Base-by-base conservation (phyloP, 164 flowering plant genomes). In the Piper betle region DNA sequence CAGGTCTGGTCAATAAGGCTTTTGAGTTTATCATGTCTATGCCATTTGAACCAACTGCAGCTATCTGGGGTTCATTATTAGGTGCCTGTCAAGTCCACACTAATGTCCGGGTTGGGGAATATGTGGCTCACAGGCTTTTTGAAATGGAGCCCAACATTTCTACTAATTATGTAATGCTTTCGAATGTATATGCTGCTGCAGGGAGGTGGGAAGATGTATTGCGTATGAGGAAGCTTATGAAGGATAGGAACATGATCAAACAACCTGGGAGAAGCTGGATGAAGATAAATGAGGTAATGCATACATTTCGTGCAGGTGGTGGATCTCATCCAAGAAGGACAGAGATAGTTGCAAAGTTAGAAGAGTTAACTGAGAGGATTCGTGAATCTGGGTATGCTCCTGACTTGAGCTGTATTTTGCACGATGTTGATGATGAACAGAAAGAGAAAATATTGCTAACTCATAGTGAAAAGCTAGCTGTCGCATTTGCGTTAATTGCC, bases 181-280 rank as follows among this genome's bases (percentile, higher is more conserved):
- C 77, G 1, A 74, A 74, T 46, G 65, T 74, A 50, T 74, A 64
- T 68, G 77, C 73, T 53, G 64, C 71, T 57, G 66, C 62, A 48
- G 71, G 69, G 5, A 64, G 69, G 62, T 70, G 77, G 77, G 71
- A 74, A 58, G 74, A 74, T 68, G 66, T 64, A 39, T 39, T 64
- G 13, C 19, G 57, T 25, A 48, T 73, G 57, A 70, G 77, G 64
- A n/a, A 60, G 39, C 18, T 55, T 53, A 74, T 74, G 71, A 68
- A 70, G 58, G 69, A 62, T 56, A 70, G 64, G 53, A 57, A 64
- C 37, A 64, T 74, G 61, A 53, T 61, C 39, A 74, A 74, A 38
- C 73, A 70, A 62, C 77, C 77, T 4, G 77, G 74, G 20, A 53
- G 62, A 58, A 74, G 77, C 64, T 74, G 73, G 73, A 62, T 70